These are phyloP conservation scores for Castanea mollissima DNA, from an alignment of 306 rosid genomes.

Conservation along the genomic window DNA sequence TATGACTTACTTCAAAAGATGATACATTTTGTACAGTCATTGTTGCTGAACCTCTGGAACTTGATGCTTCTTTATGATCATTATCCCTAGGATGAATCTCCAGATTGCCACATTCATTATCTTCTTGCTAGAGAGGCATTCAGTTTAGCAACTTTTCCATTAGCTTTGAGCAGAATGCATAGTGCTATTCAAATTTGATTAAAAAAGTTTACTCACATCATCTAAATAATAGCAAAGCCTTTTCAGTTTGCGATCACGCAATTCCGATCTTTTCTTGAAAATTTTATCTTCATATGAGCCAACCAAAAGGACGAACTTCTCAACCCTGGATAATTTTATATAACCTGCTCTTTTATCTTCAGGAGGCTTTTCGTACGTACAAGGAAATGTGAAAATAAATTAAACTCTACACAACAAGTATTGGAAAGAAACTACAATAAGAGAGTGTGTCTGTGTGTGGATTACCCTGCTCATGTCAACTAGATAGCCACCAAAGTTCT, in stretches of 20 bases:
- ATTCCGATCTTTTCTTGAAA: constrained; percentile 39
- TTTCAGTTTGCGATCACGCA: constrained; percentile 19
- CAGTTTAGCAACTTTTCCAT: not conserved
- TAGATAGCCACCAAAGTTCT: constrained; percentile 51
- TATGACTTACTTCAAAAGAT: constrained; percentile 22
- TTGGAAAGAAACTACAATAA: not conserved
- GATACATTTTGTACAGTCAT: not conserved
- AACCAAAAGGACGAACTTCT: constrained; percentile 45
- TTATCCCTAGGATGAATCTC: not conserved
- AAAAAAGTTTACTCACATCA: constrained; percentile 32
- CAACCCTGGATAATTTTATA: constrained; percentile 50
- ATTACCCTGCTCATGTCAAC: constrained; percentile 48
- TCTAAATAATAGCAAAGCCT: constrained; percentile 3
- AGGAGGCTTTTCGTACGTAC: constrained; percentile 19
- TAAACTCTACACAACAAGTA: not conserved
- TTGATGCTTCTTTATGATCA: not conserved
- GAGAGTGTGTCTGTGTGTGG: not conserved
- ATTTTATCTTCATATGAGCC: constrained; percentile 47
- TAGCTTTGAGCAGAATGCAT: not conserved
- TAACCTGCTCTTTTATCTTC: constrained; percentile 29
- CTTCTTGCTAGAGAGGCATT: constrained; percentile 14
- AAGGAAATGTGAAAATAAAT: not conserved
- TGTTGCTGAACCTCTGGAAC: not conserved
- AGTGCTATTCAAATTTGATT: not conserved
- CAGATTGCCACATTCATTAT: not conserved